phyloP scores from a whole-genome alignment of 2,329 filamentous ascomycete genomes.

The Beauveria rudraprayagi region DNA sequence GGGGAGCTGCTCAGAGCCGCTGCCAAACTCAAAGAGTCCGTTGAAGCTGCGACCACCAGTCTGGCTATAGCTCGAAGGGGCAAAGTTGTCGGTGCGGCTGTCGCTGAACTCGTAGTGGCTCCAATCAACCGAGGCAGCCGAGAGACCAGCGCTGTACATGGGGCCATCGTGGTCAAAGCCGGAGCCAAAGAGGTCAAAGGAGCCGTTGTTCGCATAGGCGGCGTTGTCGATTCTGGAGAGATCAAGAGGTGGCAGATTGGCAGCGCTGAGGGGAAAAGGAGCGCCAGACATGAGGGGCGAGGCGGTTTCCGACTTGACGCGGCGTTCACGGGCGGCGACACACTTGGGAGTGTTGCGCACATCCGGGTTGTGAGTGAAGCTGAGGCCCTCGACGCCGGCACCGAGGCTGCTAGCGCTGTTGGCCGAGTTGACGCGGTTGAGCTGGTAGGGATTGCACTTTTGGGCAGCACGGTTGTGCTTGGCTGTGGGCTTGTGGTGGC shows the following conservation, averaged over 20 bases:
- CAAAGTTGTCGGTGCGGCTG: constrained; percentile 39
- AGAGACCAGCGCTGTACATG: constrained; percentile 55
- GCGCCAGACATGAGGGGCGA: constrained; percentile 48
- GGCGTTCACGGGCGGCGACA: constrained; percentile 37
- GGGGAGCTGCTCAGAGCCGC: constrained; percentile 45
- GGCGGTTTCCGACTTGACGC: constrained; percentile 53
- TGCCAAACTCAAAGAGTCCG: constrained; percentile 42
- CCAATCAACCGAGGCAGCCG: constrained; percentile 42
- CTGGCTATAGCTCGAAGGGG: constrained; percentile 48
- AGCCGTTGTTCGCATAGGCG: constrained; percentile 36
- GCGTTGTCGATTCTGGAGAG: constrained; percentile 47
- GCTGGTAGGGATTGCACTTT: constrained; percentile 54
- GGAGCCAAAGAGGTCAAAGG: constrained; percentile 45
- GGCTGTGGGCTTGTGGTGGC: constrained; percentile 54
- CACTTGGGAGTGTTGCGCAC: constrained; percentile 26
- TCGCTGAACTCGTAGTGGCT: constrained; percentile 38
- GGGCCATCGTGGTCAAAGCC: constrained; percentile 45
- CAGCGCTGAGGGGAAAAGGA: constrained; percentile 45
- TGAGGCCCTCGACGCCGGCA: constrained; percentile 33
- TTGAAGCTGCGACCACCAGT: constrained; percentile 42
- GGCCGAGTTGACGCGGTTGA: constrained; percentile 50
- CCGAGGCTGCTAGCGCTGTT: constrained; percentile 44
- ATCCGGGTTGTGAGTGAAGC: constrained; percentile 27
- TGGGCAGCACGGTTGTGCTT: constrained; percentile 54
- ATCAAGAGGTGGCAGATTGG: constrained; percentile 48